Evolutionary conservation across 495 filamentous ascomycete species (phyloP).

Genomic region (Apiosordaria backusii): DNA sequence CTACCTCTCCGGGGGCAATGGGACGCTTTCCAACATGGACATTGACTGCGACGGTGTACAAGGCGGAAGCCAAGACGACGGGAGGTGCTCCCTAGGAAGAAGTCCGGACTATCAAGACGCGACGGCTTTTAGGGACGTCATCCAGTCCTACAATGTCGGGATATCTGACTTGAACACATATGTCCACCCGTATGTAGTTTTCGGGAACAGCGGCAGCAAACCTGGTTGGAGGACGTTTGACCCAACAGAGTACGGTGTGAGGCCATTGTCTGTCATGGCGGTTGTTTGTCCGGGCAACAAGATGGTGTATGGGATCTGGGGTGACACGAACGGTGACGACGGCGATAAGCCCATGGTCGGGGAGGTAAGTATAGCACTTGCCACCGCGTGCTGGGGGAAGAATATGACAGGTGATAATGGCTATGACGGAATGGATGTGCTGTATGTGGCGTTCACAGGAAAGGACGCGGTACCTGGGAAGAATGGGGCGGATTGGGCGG

Average conservation of each 20-base stretch:
- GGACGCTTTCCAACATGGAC: slow-evolving; percentile 54
- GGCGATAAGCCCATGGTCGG: slow-evolving; percentile 46
- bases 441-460: slow-evolving; percentile 56
- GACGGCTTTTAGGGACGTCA: slow-evolving; percentile 52
- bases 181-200: slow-evolving; percentile 63
- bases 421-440: slow-evolving; percentile 45
- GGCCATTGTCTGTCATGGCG: slow-evolving; percentile 60
- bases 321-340: slow-evolving; percentile 59
- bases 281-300: slow-evolving; percentile 58
- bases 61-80: slow-evolving; percentile 41
- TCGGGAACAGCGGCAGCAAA: slow-evolving; percentile 52
- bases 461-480: slow-evolving; percentile 46
- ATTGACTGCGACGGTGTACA: slow-evolving; percentile 64
- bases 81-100: slow-evolving; percentile 38
- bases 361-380: slow-evolving; percentile 57
- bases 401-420: slow-evolving; percentile 48
- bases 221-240: slow-evolving; percentile 44
- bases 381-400: slow-evolving; percentile 50
- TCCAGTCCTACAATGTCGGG: slow-evolving; percentile 38
- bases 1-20: slow-evolving; percentile 35
- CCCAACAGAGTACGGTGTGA: slow-evolving; percentile 48
- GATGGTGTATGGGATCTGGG: slow-evolving; percentile 64
- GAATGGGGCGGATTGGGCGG: slow-evolving; percentile 49
- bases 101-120: slow-evolving; percentile 49
- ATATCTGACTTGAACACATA: slow-evolving; percentile 58